phyloP scores from a whole-genome alignment of 2,329 filamentous ascomycete species.

The Aspergillus proliferans region DNA sequence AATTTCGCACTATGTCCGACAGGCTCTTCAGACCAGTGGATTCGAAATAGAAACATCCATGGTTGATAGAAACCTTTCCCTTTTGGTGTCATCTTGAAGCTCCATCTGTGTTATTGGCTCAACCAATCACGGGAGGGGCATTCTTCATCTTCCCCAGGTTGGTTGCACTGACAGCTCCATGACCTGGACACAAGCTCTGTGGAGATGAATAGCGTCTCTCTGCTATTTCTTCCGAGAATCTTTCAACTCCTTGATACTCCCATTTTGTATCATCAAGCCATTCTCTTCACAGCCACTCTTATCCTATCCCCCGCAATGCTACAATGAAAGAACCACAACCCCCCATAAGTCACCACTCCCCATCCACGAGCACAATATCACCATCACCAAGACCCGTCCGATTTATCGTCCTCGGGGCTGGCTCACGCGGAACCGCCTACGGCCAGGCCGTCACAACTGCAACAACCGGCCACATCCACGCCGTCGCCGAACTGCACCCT shows the following conservation, averaged over 20 bases:
- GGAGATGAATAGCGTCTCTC: not conserved
- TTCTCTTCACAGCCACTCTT: not conserved
- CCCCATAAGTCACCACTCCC: not conserved
- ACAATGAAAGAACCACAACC: constrained; percentile 18
- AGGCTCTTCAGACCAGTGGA: no score
- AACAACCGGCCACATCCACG: constrained; percentile 63
- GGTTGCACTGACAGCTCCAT: not conserved
- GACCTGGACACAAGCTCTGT: no score
- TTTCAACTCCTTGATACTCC: not conserved
- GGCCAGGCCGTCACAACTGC: constrained; percentile 60
- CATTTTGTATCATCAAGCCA: not conserved
- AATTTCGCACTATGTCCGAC: no score
- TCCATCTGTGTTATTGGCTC: no score
- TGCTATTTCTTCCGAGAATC: not conserved
- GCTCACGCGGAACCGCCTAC: constrained; percentile 71
- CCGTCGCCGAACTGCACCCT: constrained; percentile 72
- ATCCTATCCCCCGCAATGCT: not conserved
- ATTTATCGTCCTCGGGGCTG: constrained; percentile 75
- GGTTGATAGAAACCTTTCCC: no score
- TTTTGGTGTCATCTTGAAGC: no score
- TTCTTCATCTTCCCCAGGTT: constrained; percentile 1
- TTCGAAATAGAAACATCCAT: no score
- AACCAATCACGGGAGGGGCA: not conserved
- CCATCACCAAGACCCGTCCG: constrained; percentile 40
- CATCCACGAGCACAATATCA: not conserved